Evolutionary conservation across 2,329 filamentous ascomycete species (phyloP), one percentile per base, ranked within the genome.

Genomic region (Elsinoe necatrix): DNA sequence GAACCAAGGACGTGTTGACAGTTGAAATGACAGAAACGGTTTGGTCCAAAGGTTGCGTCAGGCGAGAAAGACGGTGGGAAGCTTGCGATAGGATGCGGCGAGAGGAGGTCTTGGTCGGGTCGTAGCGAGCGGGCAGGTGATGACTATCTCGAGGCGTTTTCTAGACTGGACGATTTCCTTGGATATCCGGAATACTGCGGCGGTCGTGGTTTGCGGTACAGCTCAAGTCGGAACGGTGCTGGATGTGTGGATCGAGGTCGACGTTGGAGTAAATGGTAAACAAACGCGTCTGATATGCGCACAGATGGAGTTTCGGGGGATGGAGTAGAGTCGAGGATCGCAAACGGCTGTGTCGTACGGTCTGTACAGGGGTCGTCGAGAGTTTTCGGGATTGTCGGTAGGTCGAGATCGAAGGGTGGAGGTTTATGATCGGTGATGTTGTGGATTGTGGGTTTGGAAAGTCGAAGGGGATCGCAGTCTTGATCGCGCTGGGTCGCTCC

Each of bases 131-230:
- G 45, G 45, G 25, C 45, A 50, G 20, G 45, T 18, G 25, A 4
- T 34, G 29, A 34, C 48, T 52, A 52, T 52, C 48, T 52, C 48
- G 48, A 52, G 48, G 48, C 48, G 48, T 52, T 52, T 35, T 50
- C 29, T 52, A 31, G 48, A 52, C 48, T 11, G 31, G 34, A 23
- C 48, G 48, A 52, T 27, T 35, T 39, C n/a, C 14, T 52, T 31
- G 31, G 39, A 16, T 21, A n/a, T 39, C 14, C 20, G 25, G 29
- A n/a, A 21, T n/a, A 37, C 11, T 21, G 34, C 20, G 29, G 25
- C 14, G 48, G 20, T n/a, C n/a, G n/a, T 16, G 12, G 23, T 20
- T 48, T 11, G 4, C 23, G 18, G 43, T 25, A 20, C 9, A 14
- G 29, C 21, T 34, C 25, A 16, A 52, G 20, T 37, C 20, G 31